Base-by-base conservation (phyloP, 2,329 filamentous ascomycete species). In the Hypoxylon sp. region DNA sequence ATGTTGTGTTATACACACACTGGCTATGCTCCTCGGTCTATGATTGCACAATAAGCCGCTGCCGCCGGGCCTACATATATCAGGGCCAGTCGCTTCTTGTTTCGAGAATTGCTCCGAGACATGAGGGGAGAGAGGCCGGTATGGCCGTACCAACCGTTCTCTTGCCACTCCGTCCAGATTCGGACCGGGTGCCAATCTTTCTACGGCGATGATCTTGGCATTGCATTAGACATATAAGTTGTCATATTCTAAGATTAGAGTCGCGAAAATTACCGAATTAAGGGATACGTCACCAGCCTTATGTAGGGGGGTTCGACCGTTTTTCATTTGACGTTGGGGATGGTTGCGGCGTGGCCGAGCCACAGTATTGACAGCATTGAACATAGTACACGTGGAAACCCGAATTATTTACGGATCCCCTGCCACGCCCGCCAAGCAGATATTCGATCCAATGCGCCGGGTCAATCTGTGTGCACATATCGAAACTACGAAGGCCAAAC, bases 291-390 rank as follows among this genome's bases (percentile, higher is more conserved):
- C 46, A 37, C 32, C 34, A 52, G 17, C 47, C 55, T 32, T 28
- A 44, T n/a, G n/a, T n/a, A n/a, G n/a, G n/a, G n/a, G n/a, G 17
- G 24, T 30, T 24, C 17, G 22, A 46, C 48, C 20, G 54, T 56
- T 39, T 48, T 49, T 26, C 24, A 26, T 26, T 62, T 49, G 22
- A 22, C 41, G 26, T 57, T 46, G 52, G 55, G 43, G 7, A n/a
- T n/a, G 34, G 44, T 59, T 52, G 49, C 63, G 63, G 63, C 47
- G 39, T 60, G 41, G 52, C 63, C 59, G 63, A 63, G 15, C 37
- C 17, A 46, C 28, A 47, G 34, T 39, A 44, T 37, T 17, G 13
- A 39, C 44, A 49, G 48, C 20, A 24, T 51, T 28, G 28, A 58
- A 54, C 10, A 30, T 48, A 26, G 15, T 51, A 53, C 55, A 59